Percentiles rank a stretch among this genome's conserved stretches.
Evolutionary conservation across 345 rosid species (phyloP).

Genomic region (Ricinus communis): DNA sequence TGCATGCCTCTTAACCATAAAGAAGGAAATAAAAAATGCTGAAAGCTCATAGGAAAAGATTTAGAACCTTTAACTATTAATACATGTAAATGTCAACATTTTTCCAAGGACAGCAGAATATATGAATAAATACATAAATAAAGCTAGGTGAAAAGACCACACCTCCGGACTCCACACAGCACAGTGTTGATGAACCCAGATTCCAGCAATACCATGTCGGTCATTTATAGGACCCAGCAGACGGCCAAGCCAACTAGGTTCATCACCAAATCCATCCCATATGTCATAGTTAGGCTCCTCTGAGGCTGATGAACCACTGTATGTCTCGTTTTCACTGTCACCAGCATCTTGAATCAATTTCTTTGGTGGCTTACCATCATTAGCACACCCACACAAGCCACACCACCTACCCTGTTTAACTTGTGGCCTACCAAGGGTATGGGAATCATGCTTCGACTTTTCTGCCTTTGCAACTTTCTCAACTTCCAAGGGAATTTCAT

Average conservation of each 20-base stretch:
- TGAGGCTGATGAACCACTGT: slow-evolving; percentile 80
- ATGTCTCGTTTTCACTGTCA: slow-evolving; percentile 76
- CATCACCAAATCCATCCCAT: slow-evolving; percentile 97
- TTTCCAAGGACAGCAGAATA: slow-evolving; percentile 7
- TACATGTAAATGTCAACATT: not conserved
- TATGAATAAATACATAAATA: not conserved
- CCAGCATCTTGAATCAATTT: slow-evolving; percentile 60
- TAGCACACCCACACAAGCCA: slow-evolving; percentile 93
- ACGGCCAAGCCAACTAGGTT: slow-evolving; percentile 94
- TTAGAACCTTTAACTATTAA: not conserved
- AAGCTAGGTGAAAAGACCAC: slow-evolving; percentile 13
- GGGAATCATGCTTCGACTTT: slow-evolving; percentile 33
- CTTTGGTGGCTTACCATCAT: slow-evolving; percentile 92
- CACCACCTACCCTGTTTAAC: slow-evolving; percentile 83
- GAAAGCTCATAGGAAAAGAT: not conserved
- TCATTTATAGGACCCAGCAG: slow-evolving; percentile 92
- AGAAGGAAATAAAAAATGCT: not conserved
- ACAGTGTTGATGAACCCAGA: slow-evolving; percentile 98
- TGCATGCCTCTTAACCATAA: not conserved
- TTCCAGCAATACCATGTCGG: slow-evolving; percentile 94
- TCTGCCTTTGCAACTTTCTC: slow-evolving; percentile 32
- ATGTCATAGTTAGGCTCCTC: slow-evolving; percentile 80
- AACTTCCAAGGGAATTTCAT: slow-evolving; percentile 40
- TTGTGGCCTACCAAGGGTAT: slow-evolving; percentile 39
- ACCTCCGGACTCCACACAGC: slow-evolving; percentile 99